Base-by-base conservation (phyloP, 225 moss, liverwort and hornwort species). In the Polytrichum commune region DNA sequence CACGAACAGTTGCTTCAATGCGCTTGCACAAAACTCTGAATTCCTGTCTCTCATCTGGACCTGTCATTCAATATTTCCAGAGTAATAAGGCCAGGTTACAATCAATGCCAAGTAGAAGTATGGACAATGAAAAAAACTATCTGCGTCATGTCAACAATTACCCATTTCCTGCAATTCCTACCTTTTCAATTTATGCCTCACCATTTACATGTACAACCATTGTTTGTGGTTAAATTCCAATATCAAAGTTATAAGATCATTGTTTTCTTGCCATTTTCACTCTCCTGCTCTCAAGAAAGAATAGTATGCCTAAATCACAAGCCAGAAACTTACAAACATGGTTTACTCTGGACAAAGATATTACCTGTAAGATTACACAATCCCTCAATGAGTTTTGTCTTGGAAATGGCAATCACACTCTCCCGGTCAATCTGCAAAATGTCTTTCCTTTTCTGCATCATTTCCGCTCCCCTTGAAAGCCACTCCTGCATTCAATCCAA, bases 1-100 rank as follows among this genome's bases (percentile, higher is more conserved):
- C 89, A 76, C 89, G 89, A 79, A 89, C 72, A n/a, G 81, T 89
- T 38, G 89, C 81, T 79, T 89, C 89, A 73, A 89, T 16, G 53
- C 89, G 76, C 66, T 64, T 77, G 75, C 83, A 86, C 27, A 89
- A 56, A 60, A 70, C 46, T 73, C 62, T 79, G 74, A 89, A 89
- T 71, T 89, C 89, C 7, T 54, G 1, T 67, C 86, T 81, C 69
- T 85, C 83, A 76, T 81, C 82, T 55, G 85, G 82, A 56, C 77
- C 85, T 89, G 78, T 68, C 69, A 75, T 80, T 64, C 73, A 58
- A 62, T 18, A 66, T 30, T 60, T 19, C 56, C 70, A 70, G 54
- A 67, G 29, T 55, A 29, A 55, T 25, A 25, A 25, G 25, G 25
- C 25, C 25, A 25, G 29, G 56, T 53, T 71, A 53, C 22, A 67